Evolutionary conservation across 148 eudicot species (phyloP).

Genomic region (Camellia granthamiana): DNA sequence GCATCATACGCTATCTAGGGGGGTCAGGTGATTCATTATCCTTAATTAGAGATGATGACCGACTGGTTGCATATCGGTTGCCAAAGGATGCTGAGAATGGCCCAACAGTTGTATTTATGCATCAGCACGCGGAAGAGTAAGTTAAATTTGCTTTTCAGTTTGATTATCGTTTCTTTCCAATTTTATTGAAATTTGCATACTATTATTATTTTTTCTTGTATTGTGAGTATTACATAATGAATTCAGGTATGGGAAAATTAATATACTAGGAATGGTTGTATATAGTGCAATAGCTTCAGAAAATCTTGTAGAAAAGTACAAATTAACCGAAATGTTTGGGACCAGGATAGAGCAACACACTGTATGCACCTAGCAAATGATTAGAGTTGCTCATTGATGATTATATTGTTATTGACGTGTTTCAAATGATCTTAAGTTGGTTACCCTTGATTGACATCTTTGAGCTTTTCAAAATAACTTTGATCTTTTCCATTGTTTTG

Average conservation of each 20-base stretch:
- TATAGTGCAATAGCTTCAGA: not conserved
- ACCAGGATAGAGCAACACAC: not conserved
- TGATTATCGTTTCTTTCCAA: not conserved
- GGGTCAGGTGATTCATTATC: slow-evolving; percentile 84
- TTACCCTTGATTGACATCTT: no score
- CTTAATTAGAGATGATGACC: slow-evolving; percentile 85
- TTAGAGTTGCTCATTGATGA: not conserved
- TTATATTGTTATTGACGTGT: not conserved
- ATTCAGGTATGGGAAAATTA: not conserved
- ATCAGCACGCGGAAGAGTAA: slow-evolving; percentile 85
- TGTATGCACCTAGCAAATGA: not conserved
- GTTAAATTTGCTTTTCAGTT: slow-evolving; percentile 20
- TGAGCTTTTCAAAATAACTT: no score
- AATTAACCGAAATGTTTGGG: not conserved
- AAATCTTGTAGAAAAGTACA: not conserved
- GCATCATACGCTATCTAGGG: slow-evolving; percentile 80
- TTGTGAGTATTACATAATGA: not conserved
- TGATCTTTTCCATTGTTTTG: no score
- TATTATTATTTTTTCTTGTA: not conserved
- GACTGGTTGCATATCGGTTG: slow-evolving; percentile 79
- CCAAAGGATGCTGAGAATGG: slow-evolving; percentile 56
- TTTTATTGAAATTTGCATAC: not conserved
- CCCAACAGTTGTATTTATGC: slow-evolving; percentile 68
- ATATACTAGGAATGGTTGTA: not conserved
- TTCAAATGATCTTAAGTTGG: no score